A percentile compares a stretch with the other conserved stretches of the same genome.
These are phyloP conservation scores for Blastobotrys aristatus DNA, from an alignment of 1,139 yeast genomes.

Conservation along the genomic window DNA sequence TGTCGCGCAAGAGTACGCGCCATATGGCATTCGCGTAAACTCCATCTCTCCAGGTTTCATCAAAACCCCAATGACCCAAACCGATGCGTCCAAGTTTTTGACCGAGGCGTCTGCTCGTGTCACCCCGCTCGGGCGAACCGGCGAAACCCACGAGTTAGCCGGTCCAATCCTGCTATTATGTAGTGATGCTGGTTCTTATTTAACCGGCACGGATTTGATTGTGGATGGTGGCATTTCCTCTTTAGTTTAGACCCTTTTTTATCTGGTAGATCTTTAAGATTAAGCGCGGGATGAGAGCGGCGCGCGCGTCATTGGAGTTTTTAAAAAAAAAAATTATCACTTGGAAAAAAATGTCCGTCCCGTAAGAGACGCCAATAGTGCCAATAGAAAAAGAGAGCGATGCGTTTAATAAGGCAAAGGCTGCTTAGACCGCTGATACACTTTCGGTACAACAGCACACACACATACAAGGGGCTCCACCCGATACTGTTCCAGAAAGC, in stretches of 20 bases:
- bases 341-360: too few species aligned
- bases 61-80: constrained; percentile 56
- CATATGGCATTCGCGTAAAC: constrained; percentile 74
- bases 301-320: too few species aligned
- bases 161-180: constrained; percentile 76
- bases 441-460: too few species aligned
- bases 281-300: too few species aligned
- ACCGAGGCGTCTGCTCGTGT: constrained; percentile 56
- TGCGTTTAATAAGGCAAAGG: too few species aligned
- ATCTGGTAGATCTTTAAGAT: too few species aligned
- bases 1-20: constrained; percentile 67
- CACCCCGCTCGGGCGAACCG: constrained; percentile 76
- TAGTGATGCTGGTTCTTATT: constrained; percentile 67
- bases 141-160: constrained; percentile 69
- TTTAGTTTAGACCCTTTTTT: neutral
- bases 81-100: constrained; percentile 51
- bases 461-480: constrained; percentile 18
- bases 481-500: constrained; percentile 46
- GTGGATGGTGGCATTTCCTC: constrained; percentile 84
- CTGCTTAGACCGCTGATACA: too few species aligned
- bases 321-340: too few species aligned
- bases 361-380: too few species aligned
- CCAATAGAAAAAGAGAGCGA: too few species aligned
- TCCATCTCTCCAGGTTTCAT: constrained; percentile 80
- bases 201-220: constrained; percentile 73